Percentiles rank a stretch among this genome's conserved stretches.
phyloP scores from a whole-genome alignment of 2,329 filamentous ascomycete species.

The Allantophomopsis lycopodina region DNA sequence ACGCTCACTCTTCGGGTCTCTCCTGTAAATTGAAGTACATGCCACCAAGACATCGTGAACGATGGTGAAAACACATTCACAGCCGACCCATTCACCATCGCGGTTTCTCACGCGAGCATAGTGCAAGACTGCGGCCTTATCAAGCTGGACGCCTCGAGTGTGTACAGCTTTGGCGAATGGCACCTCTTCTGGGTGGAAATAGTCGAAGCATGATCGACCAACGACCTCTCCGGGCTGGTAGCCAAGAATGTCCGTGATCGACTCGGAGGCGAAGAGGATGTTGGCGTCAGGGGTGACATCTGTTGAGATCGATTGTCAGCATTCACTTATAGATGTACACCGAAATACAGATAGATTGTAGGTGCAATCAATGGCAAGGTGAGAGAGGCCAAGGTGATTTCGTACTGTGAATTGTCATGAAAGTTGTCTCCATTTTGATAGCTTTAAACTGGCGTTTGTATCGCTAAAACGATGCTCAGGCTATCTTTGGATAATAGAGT shows the following conservation, averaged over 20 bases:
- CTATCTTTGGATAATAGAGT: conserved; percentile 1
- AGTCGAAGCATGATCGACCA: conserved; percentile 69
- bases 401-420: conserved; percentile 83
- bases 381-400: conserved; percentile 5
- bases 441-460: conserved; percentile 16
- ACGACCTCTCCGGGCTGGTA: conserved; percentile 65
- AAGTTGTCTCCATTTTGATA: conserved; percentile 63
- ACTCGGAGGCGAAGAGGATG: conserved; percentile 74
- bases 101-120: conserved; percentile 62
- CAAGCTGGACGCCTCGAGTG: conserved; percentile 57
- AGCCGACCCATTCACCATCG: conserved; percentile 60
- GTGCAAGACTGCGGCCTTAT: conserved; percentile 74
- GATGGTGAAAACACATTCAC: conserved; percentile 81
- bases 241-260: conserved; percentile 70
- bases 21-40: conserved; percentile 65
- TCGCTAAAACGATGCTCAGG: conserved; percentile 21
- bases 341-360: conserved; percentile 1
- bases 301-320: conserved; percentile 20
- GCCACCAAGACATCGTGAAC: conserved; percentile 82
- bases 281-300: conserved; percentile 64
- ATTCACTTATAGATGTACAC: conserved; percentile 9
- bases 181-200: conserved; percentile 72
- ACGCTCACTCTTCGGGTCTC: conserved; percentile 61
- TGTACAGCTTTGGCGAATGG: conserved; percentile 62
- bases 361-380: conserved; percentile 1